Evolutionary conservation across 2,329 filamentous ascomycete species (phyloP).

Genomic region (Geosmithia morbida): DNA sequence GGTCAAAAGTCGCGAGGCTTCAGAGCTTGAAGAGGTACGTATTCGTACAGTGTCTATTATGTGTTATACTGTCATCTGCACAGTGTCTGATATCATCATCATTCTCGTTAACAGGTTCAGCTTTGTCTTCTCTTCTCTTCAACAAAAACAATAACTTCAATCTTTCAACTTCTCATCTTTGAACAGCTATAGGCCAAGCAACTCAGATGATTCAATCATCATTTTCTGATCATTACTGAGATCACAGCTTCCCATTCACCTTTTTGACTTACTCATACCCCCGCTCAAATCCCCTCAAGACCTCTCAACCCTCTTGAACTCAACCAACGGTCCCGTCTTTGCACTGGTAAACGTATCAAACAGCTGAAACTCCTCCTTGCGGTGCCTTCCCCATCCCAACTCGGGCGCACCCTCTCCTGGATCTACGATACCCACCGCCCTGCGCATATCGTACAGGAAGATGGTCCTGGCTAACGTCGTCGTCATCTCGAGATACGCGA

Average conservation of each 20-base stretch:
- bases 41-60: neutral
- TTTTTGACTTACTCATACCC: neutral
- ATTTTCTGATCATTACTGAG: too few relatives aligned
- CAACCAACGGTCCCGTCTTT: slow-evolving; percentile 57
- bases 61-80: neutral
- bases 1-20: neutral
- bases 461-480: slow-evolving; percentile 46
- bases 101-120: too few relatives aligned
- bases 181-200: too few relatives aligned
- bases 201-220: too few relatives aligned
- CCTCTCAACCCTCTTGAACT: slow-evolving; percentile 30
- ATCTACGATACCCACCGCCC: slow-evolving; percentile 30
- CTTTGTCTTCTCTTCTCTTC: too few relatives aligned
- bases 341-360: slow-evolving; percentile 59
- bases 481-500: slow-evolving; percentile 54
- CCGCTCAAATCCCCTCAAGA: slow-evolving; percentile 1
- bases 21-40: neutral
- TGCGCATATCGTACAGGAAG: slow-evolving; percentile 45
- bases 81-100: neutral
- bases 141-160: too few relatives aligned
- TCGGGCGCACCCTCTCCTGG: slow-evolving; percentile 35
- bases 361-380: slow-evolving; percentile 50
- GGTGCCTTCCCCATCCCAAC: slow-evolving; percentile 39
- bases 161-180: too few relatives aligned
- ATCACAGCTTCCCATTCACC: too few relatives aligned